Percentiles rank a stretch among this genome's conserved stretches.
Evolutionary conservation across 2,329 filamentous ascomycete species (phyloP).

Genomic region (Xylariaceae sp.): DNA sequence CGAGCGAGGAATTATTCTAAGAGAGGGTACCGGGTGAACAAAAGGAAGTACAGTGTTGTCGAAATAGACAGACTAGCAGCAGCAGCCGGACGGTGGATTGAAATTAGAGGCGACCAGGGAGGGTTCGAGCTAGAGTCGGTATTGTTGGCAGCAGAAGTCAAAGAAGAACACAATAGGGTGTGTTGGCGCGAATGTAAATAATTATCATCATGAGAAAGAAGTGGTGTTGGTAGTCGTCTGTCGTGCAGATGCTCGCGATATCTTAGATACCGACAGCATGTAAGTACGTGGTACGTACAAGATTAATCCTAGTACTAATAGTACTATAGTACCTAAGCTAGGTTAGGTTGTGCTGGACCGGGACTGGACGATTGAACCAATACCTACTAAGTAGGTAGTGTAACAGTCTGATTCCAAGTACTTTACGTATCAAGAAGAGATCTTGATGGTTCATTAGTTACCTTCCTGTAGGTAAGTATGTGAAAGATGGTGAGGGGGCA

Average conservation of each 20-base stretch:
- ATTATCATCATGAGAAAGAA: slow-evolving; percentile 13
- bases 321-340: too few relatives aligned
- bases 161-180: slow-evolving; percentile 22
- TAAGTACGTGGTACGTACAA: too few relatives aligned
- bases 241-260: neutral
- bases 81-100: neutral
- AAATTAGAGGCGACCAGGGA: slow-evolving; percentile 2
- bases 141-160: slow-evolving; percentile 11
- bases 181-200: slow-evolving; percentile 16
- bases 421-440: too few relatives aligned
- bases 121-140: slow-evolving; percentile 12
- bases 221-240: neutral
- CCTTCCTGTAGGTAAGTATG: too few relatives aligned
- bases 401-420: too few relatives aligned
- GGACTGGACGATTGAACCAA: too few relatives aligned
- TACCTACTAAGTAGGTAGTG: too few relatives aligned
- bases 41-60: slow-evolving; percentile 6
- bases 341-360: too few relatives aligned
- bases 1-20: slow-evolving; percentile 9
- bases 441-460: too few relatives aligned
- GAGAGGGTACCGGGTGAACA: slow-evolving; percentile 6
- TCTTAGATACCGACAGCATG: neutral
- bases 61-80: neutral
- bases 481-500: too few relatives aligned
- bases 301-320: too few relatives aligned